Percentiles rank a stretch among this genome's conserved stretches.
These are phyloP conservation scores for Penicillium mononematosum DNA, from an alignment of 495 filamentous ascomycete species.

Conservation along the genomic window DNA sequence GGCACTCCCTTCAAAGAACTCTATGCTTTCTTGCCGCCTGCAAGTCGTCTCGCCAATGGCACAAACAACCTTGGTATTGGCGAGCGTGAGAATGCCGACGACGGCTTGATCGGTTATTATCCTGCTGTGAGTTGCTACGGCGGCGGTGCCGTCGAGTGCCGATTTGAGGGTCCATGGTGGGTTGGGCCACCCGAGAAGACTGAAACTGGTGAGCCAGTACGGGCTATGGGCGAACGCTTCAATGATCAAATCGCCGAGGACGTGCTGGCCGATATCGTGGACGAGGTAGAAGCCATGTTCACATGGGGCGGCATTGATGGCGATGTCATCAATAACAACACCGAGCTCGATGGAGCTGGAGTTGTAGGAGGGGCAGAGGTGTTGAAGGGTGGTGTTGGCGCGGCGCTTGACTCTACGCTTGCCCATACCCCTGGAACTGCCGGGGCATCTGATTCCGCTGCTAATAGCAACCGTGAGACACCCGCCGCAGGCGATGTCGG, in stretches of 20 bases:
- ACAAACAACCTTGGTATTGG: slow-evolving; percentile 68
- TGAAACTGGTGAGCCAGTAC: slow-evolving; percentile 42
- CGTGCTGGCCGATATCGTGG: slow-evolving; percentile 83
- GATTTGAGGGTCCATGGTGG: slow-evolving; percentile 91
- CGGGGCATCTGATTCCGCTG: slow-evolving; percentile 26
- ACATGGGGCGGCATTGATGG: slow-evolving; percentile 47
- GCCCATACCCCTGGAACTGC: slow-evolving; percentile 17
- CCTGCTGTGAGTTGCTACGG: slow-evolving; percentile 90
- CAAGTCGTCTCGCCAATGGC: slow-evolving; percentile 60
- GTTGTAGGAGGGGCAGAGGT: slow-evolving; percentile 41
- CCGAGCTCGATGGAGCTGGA: slow-evolving; percentile 30
- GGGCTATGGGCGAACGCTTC: slow-evolving; percentile 74
- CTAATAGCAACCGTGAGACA: slow-evolving; percentile 27
- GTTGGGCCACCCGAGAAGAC: slow-evolving; percentile 61
- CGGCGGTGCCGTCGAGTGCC: slow-evolving; percentile 85
- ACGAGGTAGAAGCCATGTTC: slow-evolving; percentile 72
- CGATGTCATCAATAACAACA: slow-evolving; percentile 35
- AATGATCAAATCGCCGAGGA: slow-evolving; percentile 96
- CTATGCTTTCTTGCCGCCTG: slow-evolving; percentile 88
- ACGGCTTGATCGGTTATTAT: slow-evolving; percentile 92
- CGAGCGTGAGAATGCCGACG: slow-evolving; percentile 79
- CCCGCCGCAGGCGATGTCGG: slow-evolving; percentile 20
- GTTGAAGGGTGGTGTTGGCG: slow-evolving; percentile 37
- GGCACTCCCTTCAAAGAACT: slow-evolving; percentile 88
- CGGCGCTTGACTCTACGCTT: slow-evolving; percentile 35